Percentiles rank a stretch among this genome's conserved stretches.
phyloP scores from a whole-genome alignment of 495 filamentous ascomycete species.

The Penicillium arizonense region DNA sequence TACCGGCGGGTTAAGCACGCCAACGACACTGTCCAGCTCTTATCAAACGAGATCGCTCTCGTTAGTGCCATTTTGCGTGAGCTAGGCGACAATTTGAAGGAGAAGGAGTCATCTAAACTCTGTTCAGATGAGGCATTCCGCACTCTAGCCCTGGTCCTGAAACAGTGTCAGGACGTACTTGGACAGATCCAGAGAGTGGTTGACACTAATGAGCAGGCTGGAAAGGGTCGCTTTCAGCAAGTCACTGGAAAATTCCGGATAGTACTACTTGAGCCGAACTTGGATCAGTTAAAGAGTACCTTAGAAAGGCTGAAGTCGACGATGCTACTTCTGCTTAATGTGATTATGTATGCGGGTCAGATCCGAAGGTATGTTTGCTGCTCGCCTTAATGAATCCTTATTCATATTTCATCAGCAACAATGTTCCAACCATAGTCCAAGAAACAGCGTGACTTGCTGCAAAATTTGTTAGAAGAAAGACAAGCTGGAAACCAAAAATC shows the following conservation, averaged over 20 bases:
- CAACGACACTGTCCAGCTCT: slow-evolving; percentile 23
- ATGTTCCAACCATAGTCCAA: neutral
- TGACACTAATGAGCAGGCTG: slow-evolving; percentile 1
- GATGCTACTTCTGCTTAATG: slow-evolving; percentile 34
- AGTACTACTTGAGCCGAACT: slow-evolving; percentile 20
- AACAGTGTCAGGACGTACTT: slow-evolving; percentile 27
- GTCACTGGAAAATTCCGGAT: slow-evolving; percentile 15
- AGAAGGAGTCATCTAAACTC: slow-evolving; percentile 20
- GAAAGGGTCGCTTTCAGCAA: slow-evolving; percentile 11
- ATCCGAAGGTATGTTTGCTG: slow-evolving; percentile 12
- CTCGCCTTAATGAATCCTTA: neutral
- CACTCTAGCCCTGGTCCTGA: slow-evolving; percentile 16
- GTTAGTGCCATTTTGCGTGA: slow-evolving; percentile 31
- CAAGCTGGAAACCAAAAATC: too few species aligned
- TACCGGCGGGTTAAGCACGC: slow-evolving; percentile 30
- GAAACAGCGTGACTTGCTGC: neutral
- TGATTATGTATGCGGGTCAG: slow-evolving; percentile 34
- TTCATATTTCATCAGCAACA: too few species aligned
- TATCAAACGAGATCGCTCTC: slow-evolving; percentile 38
- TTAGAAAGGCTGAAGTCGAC: slow-evolving; percentile 38
- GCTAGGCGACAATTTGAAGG: slow-evolving; percentile 23
- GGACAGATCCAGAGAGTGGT: slow-evolving; percentile 26
- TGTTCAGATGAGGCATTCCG: slow-evolving; percentile 25
- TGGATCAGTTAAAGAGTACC: slow-evolving; percentile 24
- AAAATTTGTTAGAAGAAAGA: too few species aligned